These are phyloP conservation scores for Diplosphaera chodatii DNA, from an alignment of 139 green algal genomes.

Conservation along the genomic window DNA sequence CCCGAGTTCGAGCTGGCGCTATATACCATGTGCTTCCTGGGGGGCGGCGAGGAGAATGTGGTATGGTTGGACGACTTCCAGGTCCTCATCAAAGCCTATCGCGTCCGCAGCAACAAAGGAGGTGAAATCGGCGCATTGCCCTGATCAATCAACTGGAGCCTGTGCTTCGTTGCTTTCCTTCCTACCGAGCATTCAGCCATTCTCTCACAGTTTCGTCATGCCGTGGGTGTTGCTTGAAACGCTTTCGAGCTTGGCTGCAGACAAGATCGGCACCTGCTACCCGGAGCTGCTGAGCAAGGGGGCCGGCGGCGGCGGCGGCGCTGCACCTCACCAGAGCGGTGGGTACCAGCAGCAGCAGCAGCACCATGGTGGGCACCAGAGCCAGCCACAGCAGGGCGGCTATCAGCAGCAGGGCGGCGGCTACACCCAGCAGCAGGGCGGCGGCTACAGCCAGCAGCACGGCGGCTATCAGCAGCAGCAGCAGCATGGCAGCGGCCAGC, in stretches of 20 bases:
- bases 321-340: background rate
- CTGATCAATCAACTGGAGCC: too few species aligned
- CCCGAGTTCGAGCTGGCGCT: constrained; percentile 77
- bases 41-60: constrained; percentile 44
- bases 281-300: background rate
- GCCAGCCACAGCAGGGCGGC: background rate
- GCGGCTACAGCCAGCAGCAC: background rate
- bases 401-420: background rate
- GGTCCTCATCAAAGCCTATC: constrained; percentile 25
- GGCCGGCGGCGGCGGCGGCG: background rate
- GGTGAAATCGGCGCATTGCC: constrained; percentile 48
- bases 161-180: too few species aligned
- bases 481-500: background rate
- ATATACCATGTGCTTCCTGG: constrained; percentile 67
- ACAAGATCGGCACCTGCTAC: background rate
- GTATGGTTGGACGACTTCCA: constrained; percentile 26
- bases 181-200: too few species aligned
- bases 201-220: background rate
- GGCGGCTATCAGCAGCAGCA: background rate
- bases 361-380: background rate
- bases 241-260: background rate
- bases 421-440: background rate
- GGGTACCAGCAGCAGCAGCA: background rate
- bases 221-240: background rate
- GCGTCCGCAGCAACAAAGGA: constrained; percentile 44